Percentiles rank a stretch among this genome's conserved stretches.
Evolutionary conservation across 129 eudicot species (phyloP).

Genomic region (Lonicera japonica): DNA sequence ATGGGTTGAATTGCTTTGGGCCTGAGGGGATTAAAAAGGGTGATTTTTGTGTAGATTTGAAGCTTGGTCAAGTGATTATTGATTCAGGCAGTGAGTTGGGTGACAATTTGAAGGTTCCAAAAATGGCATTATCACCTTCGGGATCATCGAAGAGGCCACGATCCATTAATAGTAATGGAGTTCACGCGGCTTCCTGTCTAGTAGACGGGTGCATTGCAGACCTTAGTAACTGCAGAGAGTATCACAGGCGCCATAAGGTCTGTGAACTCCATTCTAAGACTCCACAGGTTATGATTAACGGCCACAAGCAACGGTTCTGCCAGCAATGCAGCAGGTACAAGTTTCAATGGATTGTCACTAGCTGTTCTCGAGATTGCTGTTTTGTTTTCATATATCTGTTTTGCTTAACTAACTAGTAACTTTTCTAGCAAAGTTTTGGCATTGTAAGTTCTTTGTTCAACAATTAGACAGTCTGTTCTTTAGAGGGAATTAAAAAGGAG

Average conservation of each 20-base stretch:
- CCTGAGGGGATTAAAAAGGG: slow-evolving; percentile 35
- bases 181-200: slow-evolving; percentile 32
- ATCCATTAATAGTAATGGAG: slow-evolving; percentile 11
- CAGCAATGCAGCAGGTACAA: slow-evolving; percentile 70
- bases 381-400: too few relatives aligned
- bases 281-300: slow-evolving; percentile 49
- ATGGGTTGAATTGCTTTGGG: slow-evolving; percentile 34
- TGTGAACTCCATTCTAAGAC: slow-evolving; percentile 66
- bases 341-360: neutral
- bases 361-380: too few relatives aligned
- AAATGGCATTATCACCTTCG: slow-evolving; percentile 38
- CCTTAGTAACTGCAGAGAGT: slow-evolving; percentile 55
- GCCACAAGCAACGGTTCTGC: slow-evolving; percentile 63
- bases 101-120: slow-evolving; percentile 23
- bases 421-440: too few relatives aligned
- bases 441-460: too few relatives aligned
- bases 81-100: slow-evolving; percentile 27
- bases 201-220: slow-evolving; percentile 67
- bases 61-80: slow-evolving; percentile 47
- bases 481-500: too few relatives aligned
- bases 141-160: slow-evolving; percentile 56
- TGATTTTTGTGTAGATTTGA: slow-evolving; percentile 52
- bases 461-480: too few relatives aligned
- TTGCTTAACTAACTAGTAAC: too few relatives aligned
- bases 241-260: slow-evolving; percentile 65